A percentile compares a stretch with the other conserved stretches of the same genome.
These are phyloP conservation scores for Xylariaceae sp. DNA, from an alignment of 2,329 filamentous ascomycete genomes.

Conservation along the genomic window DNA sequence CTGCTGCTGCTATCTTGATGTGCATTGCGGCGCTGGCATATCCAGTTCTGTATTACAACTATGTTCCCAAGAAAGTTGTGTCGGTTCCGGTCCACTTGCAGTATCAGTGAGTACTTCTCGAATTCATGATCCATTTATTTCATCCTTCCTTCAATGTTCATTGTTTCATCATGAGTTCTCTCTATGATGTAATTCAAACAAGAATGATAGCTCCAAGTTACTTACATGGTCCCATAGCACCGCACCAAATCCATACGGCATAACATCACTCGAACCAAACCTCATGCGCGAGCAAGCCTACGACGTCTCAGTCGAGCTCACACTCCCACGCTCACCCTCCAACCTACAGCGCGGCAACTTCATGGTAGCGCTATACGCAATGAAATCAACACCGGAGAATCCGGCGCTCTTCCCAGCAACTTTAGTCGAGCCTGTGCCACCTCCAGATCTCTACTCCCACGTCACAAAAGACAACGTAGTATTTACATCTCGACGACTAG, in stretches of 20 bases:
- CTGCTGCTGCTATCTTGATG: slow-evolving; percentile 42
- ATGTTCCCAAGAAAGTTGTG: slow-evolving; percentile 52
- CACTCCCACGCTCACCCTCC: slow-evolving; percentile 70
- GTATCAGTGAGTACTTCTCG: slow-evolving; percentile 47
- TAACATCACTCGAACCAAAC: slow-evolving; percentile 45
- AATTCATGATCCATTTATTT: neutral
- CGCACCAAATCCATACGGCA: slow-evolving; percentile 50
- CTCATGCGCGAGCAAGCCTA: slow-evolving; percentile 74
- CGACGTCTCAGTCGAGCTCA: slow-evolving; percentile 72
- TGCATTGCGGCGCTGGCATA: slow-evolving; percentile 47
- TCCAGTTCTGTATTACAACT: slow-evolving; percentile 52
- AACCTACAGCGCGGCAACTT: slow-evolving; percentile 86
- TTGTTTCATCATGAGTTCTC: too few species aligned
- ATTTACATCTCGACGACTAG: slow-evolving; percentile 66
- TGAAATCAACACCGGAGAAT: slow-evolving; percentile 43
- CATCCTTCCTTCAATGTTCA: neutral
- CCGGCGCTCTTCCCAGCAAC: slow-evolving; percentile 22
- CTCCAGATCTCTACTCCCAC: slow-evolving; percentile 29
- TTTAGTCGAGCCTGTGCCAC: too few species aligned
- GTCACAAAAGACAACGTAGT: slow-evolving; percentile 44
- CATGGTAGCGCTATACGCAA: slow-evolving; percentile 79
- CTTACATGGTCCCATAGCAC: slow-evolving; percentile 35
- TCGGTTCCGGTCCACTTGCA: slow-evolving; percentile 52
- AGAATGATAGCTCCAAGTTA: too few species aligned
- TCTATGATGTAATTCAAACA: too few species aligned